Evolutionary conservation across 257 asterid genomes (phyloP), one percentile per base, ranked within the genome.

Genomic region (Eucommia ulmoides): DNA sequence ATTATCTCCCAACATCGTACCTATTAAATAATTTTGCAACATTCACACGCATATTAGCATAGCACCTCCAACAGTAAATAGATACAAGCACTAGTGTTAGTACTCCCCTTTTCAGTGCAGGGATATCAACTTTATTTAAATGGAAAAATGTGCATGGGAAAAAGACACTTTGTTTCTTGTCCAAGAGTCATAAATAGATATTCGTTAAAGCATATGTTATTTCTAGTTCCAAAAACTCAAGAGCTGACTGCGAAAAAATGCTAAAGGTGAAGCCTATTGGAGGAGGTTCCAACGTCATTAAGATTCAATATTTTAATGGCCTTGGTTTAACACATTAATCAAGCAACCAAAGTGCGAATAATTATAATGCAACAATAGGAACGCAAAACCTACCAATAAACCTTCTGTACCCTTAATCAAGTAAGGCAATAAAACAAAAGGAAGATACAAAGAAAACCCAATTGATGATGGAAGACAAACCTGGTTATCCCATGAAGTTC

Each of bases 401-500:
- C n/a, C 9, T 35, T 18, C 0, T 10, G 16, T 35, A 11, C 11
- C 2, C 44, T 1, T 35, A 35, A 3, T 35, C 11, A 10, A 15
- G 16, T 38, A 19, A 22, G 59, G 18, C 8, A 50, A 24, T 38
- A 21, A 52, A 29, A 22, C 17, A 8, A 24, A 19, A 19, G 29
- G 29, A 22, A 18, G 1, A 4, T 20, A 15, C 29, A 56, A 8
- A 14, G 61, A 29, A 19, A 33, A 6, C 44, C 11, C 11, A 35
- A 35, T 9, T 9, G 11, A 35, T 10, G 2, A 0, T 15, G 15
- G 16, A 17, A 49, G 49, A 46, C 9, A n/a, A 53, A 82, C 98
- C 94, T 89, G 98, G 61, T 82, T 89, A 76, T 89, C 98, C 98
- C 98, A 89, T 17, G 96, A 85, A 48, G 92, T 76, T 26, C 92